phyloP scores from a whole-genome alignment of 345 rosid species.

The Turritis glabra region DNA sequence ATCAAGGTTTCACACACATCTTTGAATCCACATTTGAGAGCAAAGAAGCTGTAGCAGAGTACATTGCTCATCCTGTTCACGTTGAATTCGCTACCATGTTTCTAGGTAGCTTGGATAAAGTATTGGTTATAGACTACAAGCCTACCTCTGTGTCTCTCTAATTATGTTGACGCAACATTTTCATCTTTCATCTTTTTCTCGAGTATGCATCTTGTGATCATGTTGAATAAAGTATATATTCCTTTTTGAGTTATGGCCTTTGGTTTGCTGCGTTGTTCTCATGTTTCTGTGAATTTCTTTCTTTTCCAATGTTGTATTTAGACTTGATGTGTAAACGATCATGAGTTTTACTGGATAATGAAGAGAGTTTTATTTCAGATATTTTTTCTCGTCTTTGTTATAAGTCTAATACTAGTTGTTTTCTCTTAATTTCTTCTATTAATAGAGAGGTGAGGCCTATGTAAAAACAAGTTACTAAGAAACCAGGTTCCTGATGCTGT shows the following conservation, averaged over 20 bases:
- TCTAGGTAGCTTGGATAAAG: slow-evolving; percentile 54
- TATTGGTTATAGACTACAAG: slow-evolving; percentile 68
- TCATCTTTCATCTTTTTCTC: not conserved
- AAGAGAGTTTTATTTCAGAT: slow-evolving; percentile 1
- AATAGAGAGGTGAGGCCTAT: not conserved
- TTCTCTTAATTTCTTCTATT: not conserved
- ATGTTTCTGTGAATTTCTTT: slow-evolving; percentile 9
- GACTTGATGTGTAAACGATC: slow-evolving; percentile 4
- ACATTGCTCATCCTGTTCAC: slow-evolving; percentile 71
- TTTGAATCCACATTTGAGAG: slow-evolving; percentile 78
- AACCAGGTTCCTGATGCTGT: not conserved
- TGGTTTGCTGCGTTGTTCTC: not conserved
- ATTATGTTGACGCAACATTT: not conserved
- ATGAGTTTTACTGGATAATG: slow-evolving; percentile 5
- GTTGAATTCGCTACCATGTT: slow-evolving; percentile 56
- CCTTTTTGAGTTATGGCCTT: not conserved
- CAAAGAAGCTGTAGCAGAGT: slow-evolving; percentile 66
- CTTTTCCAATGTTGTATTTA: not conserved
- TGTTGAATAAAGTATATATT: slow-evolving; percentile 1
- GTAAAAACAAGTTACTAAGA: not conserved
- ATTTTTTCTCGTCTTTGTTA: not conserved
- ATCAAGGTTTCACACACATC: slow-evolving; percentile 81
- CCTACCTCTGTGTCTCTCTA: slow-evolving; percentile 50
- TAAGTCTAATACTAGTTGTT: not conserved
- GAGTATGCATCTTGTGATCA: not conserved